A percentile compares a stretch with the other conserved stretches of the same genome.
phyloP scores from a whole-genome alignment of 139 green algal genomes.

The Zygnema circumcarinatum region DNA sequence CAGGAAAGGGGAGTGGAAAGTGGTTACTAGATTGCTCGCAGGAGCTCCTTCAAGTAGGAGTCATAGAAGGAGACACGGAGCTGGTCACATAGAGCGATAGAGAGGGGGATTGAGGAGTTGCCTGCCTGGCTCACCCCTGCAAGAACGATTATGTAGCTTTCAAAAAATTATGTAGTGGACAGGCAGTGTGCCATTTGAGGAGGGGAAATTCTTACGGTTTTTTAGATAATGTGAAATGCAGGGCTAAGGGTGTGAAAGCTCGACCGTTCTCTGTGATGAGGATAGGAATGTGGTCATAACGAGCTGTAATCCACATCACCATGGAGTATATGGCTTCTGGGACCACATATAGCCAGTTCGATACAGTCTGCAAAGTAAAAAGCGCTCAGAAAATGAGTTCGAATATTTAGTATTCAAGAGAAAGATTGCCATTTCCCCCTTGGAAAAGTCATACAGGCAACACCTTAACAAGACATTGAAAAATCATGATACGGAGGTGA shows the following conservation, averaged over 20 bases:
- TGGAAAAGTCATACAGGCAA: background rate
- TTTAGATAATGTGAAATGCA: background rate
- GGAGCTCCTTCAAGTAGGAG: slow-evolving; percentile 17
- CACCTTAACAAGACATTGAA: background rate
- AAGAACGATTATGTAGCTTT: background rate
- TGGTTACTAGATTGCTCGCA: slow-evolving; percentile 5
- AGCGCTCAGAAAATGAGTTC: background rate
- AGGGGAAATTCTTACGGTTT: background rate
- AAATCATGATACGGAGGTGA: background rate
- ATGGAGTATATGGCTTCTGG: slow-evolving; percentile 18
- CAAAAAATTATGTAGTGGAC: background rate
- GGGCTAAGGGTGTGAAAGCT: background rate
- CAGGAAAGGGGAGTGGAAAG: background rate
- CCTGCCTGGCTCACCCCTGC: slow-evolving; percentile 15
- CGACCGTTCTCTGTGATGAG: slow-evolving; percentile 52
- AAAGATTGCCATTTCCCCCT: background rate
- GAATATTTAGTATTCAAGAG: too few species aligned
- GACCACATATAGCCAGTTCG: slow-evolving; percentile 42
- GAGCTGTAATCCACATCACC: slow-evolving; percentile 41
- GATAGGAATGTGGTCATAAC: slow-evolving; percentile 36
- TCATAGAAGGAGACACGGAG: slow-evolving; percentile 18
- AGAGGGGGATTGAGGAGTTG: background rate
- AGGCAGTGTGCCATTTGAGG: background rate
- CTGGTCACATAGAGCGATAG: slow-evolving; percentile 8
- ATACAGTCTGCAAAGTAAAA: slow-evolving; percentile 30